Base-by-base conservation (phyloP, 139 green algal genomes). In the Picochlorum sp. region DNA sequence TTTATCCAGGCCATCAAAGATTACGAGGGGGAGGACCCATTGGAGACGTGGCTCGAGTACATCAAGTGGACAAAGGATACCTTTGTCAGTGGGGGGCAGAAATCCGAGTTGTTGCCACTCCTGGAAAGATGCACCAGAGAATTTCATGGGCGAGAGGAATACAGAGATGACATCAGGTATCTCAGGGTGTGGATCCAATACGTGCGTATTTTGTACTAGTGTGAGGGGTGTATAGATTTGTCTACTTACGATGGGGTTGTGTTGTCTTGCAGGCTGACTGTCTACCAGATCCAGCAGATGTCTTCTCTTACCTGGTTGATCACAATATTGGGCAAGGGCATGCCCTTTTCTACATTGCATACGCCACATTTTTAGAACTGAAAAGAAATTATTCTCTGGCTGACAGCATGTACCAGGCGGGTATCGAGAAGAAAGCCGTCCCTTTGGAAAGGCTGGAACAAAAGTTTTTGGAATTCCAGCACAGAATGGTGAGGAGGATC, bases 171-270 rank as follows among this genome's bases (percentile, higher is more conserved):
- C 65, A 66, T 88, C 2, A 86, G 92, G 34, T 94, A 91, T 63
- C 82, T 97, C 20, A 76, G 92, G 6, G 50, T 97, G 6, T 97
- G 91, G 91, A 84, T 97, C 15, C 90, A 94, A 45, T 97, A 97
- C 68, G 47, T 54, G 11, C 47, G 47, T 54, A 20, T 20, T 54
- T 54, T 54, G n/a, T 20, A 23, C 15, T 20, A 87, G 6, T 54
- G 18, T 5, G 7, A 26, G 16, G 7, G 15, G 6, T 21, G 8
- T 21, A 54, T 9, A 20, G 15, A 9, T 9, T 54, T 54, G 11
- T 20, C 5, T 54, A 4, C 47, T 54, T 20, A 26, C 47, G 0
- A 20, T 3, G 66, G 62, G 84, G 90, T 84, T 41, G 7, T 54
- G 47, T 26, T 24, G 7, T 20, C 18, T 9, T 54, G 47, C 47